Evolutionary conservation across 2,329 filamentous ascomycete genomes (phyloP).

Genomic region (Rosellinia necatrix): DNA sequence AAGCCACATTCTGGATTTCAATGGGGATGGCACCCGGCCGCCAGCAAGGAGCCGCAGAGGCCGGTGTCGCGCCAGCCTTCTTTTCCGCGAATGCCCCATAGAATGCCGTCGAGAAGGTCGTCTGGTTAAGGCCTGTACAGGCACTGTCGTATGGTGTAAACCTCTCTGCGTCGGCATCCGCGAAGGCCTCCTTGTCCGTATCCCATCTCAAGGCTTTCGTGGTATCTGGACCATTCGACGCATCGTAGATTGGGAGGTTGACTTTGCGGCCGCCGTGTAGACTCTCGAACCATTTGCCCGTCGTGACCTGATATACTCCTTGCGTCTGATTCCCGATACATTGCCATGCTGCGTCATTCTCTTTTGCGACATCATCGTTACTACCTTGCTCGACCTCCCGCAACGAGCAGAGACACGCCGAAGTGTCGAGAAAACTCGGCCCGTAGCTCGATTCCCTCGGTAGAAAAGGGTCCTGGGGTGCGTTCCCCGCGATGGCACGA

Average conservation of each 20-base stretch:
- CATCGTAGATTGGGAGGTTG: constrained; percentile 42
- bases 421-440: constrained; percentile 47
- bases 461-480: constrained; percentile 47
- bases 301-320: constrained; percentile 42
- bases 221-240: constrained; percentile 44
- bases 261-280: constrained; percentile 33
- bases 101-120: constrained; percentile 48
- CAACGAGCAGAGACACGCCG: constrained; percentile 45
- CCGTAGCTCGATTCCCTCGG: constrained; percentile 39
- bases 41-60: constrained; percentile 48
- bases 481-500: background rate
- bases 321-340: constrained; percentile 52
- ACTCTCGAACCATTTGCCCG: constrained; percentile 50
- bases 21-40: constrained; percentile 46
- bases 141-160: constrained; percentile 46
- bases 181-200: constrained; percentile 30
- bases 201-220: constrained; percentile 40
- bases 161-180: constrained; percentile 31
- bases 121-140: constrained; percentile 49
- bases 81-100: constrained; percentile 42
- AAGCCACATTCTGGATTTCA: constrained; percentile 44
- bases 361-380: background rate
- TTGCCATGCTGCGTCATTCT: constrained; percentile 42
- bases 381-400: background rate
- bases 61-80: constrained; percentile 35